These are phyloP conservation scores for Luzula sylvatica DNA, from an alignment of 176 grass and related monocot genomes.

Conservation along the genomic window DNA sequence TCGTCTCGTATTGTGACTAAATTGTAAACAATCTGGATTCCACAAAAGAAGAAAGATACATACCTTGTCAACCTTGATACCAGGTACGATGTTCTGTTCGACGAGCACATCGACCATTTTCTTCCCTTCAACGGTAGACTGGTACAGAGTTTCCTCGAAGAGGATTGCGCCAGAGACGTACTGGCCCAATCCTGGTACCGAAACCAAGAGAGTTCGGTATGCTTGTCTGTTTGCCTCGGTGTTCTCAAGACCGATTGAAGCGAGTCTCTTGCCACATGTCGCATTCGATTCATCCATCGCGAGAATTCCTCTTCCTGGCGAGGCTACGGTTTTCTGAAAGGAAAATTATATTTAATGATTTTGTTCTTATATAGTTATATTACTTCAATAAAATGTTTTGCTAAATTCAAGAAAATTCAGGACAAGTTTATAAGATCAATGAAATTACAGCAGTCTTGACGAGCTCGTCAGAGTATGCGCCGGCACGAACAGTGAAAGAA, in stretches of 20 bases:
- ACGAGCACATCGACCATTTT: slow-evolving; percentile 91
- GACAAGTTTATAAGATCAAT: background rate
- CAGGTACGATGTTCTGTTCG: slow-evolving; percentile 72
- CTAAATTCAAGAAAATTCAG: background rate
- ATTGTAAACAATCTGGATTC: too few relatives aligned
- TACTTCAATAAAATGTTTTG: too few relatives aligned
- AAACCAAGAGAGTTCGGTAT: slow-evolving; percentile 79
- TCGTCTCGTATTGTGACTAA: background rate
- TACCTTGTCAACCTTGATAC: slow-evolving; percentile 99
- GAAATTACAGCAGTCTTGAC: slow-evolving; percentile 74
- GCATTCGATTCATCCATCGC: slow-evolving; percentile 98
- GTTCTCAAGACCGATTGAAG: slow-evolving; percentile 93
- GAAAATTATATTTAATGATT: background rate
- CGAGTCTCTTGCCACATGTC: slow-evolving; percentile 93
- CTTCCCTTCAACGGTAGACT: slow-evolving; percentile 87
- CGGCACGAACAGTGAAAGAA: slow-evolving; percentile 65
- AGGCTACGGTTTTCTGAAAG: slow-evolving; percentile 84
- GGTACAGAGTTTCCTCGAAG: slow-evolving; percentile 98
- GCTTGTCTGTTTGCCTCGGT: slow-evolving; percentile 96
- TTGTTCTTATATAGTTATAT: too few relatives aligned
- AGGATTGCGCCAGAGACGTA: slow-evolving; percentile 97
- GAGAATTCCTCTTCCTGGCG: slow-evolving; percentile 89
- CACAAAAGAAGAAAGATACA: background rate
- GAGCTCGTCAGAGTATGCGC: slow-evolving; percentile 74
- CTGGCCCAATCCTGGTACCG: slow-evolving; percentile 58